Percentiles rank a stretch among this genome's conserved stretches.
These are phyloP conservation scores for Psilocybe sp. DNA, from an alignment of 768 basidiomycete species.

Conservation along the genomic window DNA sequence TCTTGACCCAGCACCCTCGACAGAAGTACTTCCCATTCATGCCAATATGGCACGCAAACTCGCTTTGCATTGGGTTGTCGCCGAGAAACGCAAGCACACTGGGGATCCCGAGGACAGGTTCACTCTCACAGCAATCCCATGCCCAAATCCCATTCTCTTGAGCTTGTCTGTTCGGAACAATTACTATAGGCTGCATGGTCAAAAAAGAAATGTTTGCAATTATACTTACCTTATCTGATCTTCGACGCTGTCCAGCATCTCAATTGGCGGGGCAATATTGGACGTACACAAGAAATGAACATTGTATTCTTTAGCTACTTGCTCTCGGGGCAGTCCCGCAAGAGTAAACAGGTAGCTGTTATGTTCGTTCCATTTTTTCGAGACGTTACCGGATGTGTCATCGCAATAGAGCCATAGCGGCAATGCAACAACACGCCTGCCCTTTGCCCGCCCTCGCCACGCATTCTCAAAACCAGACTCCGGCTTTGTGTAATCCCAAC, in stretches of 20 bases:
- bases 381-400: conserved; percentile 41
- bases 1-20: conserved; percentile 33
- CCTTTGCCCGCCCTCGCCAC: conserved; percentile 25
- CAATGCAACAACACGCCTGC: conserved; percentile 24
- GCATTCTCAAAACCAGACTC: conserved; percentile 19
- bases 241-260: conserved; percentile 40
- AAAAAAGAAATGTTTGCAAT: background rate
- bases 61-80: conserved; percentile 37
- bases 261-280: conserved; percentile 36
- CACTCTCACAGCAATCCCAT: conserved; percentile 28
- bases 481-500: conserved; percentile 5
- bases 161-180: conserved; percentile 14
- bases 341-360: conserved; percentile 35
- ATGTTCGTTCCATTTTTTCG: conserved; percentile 49
- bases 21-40: conserved; percentile 37
- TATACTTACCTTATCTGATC: conserved; percentile 29
- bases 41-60: conserved; percentile 43
- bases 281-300: conserved; percentile 41
- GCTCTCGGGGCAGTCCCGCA: conserved; percentile 31
- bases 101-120: conserved; percentile 27
- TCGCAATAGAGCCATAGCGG: conserved; percentile 42
- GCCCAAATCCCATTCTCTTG: conserved; percentile 33
- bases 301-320: conserved; percentile 29
- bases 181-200: background rate
- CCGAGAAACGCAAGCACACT: conserved; percentile 31